Percentiles rank a stretch among this genome's conserved stretches.
phyloP scores from a whole-genome alignment of 345 rosid genomes.

The Linum tenue region DNA sequence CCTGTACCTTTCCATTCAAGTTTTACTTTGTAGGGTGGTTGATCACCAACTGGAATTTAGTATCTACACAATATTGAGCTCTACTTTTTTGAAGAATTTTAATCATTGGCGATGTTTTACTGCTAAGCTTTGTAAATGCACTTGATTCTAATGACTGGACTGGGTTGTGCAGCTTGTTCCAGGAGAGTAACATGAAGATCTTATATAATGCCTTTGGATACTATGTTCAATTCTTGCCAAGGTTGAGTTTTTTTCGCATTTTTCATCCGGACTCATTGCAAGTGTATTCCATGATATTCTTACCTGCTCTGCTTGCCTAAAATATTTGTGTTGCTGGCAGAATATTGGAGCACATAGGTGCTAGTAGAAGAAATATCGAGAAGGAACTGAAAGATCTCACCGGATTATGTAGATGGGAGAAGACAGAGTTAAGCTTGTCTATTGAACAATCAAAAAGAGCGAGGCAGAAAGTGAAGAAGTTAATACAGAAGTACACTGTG shows the following conservation, averaged over 20 bases:
- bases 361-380: slow-evolving; percentile 45
- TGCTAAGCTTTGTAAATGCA: slow-evolving; percentile 15
- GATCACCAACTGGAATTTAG: not conserved
- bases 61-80: not conserved
- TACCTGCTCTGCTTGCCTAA: slow-evolving; percentile 14
- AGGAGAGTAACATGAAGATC: slow-evolving; percentile 47
- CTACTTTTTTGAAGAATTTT: not conserved
- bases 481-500: slow-evolving; percentile 68
- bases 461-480: slow-evolving; percentile 68
- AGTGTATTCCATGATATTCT: slow-evolving; percentile 8
- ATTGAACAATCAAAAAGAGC: slow-evolving; percentile 50
- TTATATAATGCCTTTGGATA: slow-evolving; percentile 79
- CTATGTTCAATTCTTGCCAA: slow-evolving; percentile 75
- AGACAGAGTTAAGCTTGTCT: slow-evolving; percentile 40
- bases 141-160: not conserved
- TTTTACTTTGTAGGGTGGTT: not conserved
- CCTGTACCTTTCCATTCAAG: not conserved
- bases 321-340: slow-evolving; percentile 29
- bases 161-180: slow-evolving; percentile 38
- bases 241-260: slow-evolving; percentile 35
- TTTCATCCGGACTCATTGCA: not conserved
- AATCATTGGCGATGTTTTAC: not conserved
- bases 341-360: slow-evolving; percentile 50
- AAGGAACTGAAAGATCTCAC: slow-evolving; percentile 52
- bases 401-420: slow-evolving; percentile 76